phyloP scores from a whole-genome alignment of 768 basidiomycete genomes.

The Lentinus tigrinus region DNA sequence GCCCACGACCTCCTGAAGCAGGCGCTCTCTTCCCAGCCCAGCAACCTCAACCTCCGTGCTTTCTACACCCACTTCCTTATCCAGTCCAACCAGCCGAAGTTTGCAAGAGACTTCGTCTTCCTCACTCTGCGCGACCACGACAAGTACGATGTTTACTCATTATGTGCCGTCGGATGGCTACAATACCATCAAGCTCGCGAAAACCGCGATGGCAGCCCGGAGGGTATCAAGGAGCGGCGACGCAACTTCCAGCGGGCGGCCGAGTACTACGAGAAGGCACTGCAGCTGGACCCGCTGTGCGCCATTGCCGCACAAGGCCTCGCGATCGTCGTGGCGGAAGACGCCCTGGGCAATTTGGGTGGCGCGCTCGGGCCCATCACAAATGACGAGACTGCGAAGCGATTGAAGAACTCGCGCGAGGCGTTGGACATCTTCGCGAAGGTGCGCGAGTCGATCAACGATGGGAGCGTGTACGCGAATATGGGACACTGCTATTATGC shows the following conservation, averaged over 20 bases:
- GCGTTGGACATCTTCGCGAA: constrained; percentile 89
- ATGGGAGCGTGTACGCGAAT: constrained; percentile 89
- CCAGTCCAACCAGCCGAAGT: constrained; percentile 65
- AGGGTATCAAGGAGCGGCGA: constrained; percentile 67
- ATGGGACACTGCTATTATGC: constrained; percentile 96
- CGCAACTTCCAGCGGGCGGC: constrained; percentile 78
- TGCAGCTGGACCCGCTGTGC: constrained; percentile 80
- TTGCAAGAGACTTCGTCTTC: constrained; percentile 88
- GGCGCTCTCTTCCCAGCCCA: constrained; percentile 72
- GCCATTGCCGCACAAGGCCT: constrained; percentile 94
- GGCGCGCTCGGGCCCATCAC: constrained; percentile 44
- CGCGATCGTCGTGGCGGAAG: constrained; percentile 92
- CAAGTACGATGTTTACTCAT: constrained; percentile 85
- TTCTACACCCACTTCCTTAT: constrained; percentile 93
- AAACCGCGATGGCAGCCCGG: constrained; percentile 59
- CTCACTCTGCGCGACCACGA: constrained; percentile 83
- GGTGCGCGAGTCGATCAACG: constrained; percentile 80
- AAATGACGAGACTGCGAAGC: constrained; percentile 61
- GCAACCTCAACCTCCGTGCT: constrained; percentile 85
- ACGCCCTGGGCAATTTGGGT: constrained; percentile 70
- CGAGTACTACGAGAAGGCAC: constrained; percentile 91
- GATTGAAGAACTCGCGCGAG: constrained; percentile 76
- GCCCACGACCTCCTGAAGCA: constrained; percentile 92
- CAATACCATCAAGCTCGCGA: constrained; percentile 86
- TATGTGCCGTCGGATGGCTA: constrained; percentile 88